Evolutionary conservation across 1,284 basidiomycete species (phyloP).

Genomic region (Inonotus obliquus): DNA sequence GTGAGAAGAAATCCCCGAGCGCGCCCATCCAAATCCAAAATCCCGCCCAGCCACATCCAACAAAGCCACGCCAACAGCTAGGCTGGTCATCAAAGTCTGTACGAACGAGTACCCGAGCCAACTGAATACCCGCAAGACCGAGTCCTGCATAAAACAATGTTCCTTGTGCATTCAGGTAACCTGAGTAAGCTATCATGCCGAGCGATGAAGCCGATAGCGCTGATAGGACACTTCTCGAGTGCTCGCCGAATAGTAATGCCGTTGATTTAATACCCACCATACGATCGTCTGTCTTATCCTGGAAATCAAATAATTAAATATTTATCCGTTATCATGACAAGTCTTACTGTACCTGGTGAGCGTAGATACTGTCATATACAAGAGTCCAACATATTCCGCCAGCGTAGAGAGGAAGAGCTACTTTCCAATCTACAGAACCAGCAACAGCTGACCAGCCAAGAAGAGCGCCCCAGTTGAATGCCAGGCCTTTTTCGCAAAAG

Average conservation of each 20-base stretch:
- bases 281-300: conserved; percentile 94
- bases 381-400: conserved; percentile 93
- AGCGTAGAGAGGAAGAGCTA: conserved; percentile 86
- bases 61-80: conserved; percentile 94
- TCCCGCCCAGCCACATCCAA: conserved; percentile 85
- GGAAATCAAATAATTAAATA: conserved; percentile 1
- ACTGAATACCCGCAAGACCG: conserved; percentile 69
- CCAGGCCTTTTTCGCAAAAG: conserved; percentile 56
- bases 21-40: conserved; percentile 88
- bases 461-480: conserved; percentile 97
- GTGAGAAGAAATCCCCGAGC: conserved; percentile 56
- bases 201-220: conserved; percentile 74
- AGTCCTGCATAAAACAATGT: conserved; percentile 80
- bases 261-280: conserved; percentile 90
- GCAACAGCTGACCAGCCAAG: conserved; percentile 96
- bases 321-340: not conserved
- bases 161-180: conserved; percentile 73
- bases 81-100: conserved; percentile 75
- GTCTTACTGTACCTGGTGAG: conserved; percentile 72
- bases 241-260: conserved; percentile 82
- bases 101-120: conserved; percentile 73
- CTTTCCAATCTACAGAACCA: conserved; percentile 76
- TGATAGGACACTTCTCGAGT: conserved; percentile 74
- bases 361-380: conserved; percentile 97
- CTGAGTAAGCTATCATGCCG: conserved; percentile 74